Base-by-base conservation (phyloP, 1,139 yeast genomes). In the Ogataea hybrid region DNA sequence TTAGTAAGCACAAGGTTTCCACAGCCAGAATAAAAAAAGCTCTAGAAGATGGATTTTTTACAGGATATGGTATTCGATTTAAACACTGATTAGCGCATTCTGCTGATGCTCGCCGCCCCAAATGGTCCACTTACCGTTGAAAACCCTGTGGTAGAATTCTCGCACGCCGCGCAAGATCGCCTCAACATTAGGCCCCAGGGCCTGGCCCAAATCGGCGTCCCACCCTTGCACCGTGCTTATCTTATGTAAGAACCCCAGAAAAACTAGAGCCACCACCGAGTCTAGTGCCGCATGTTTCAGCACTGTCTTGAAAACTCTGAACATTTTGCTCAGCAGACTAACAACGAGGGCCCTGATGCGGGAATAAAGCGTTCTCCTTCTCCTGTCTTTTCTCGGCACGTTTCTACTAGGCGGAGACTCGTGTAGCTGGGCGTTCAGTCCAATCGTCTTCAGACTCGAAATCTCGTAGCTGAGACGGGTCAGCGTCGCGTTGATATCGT, bases 231-330 rank as follows among this genome's bases (percentile, higher is more conserved):
- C 28, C 32, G 38, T 18, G 15, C 40, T 44, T 7, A 48, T 18
- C 23, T 28, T 42, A 25, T 37, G 46, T 16, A 52, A 20, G n/a
- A 54, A 28, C 3, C 48, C 52, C 31, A 49, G 58, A 46, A 45
- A 57, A 46, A 51, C 57, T 43, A 51, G 50, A 37, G 47, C 59
- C 52, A 51, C 65, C 54, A 50, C 61, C 51, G 54, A 65, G 58
- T 48, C 70, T 54, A 51, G 59, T 40, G 54, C 56, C 32, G 49
- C 71, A 18, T 53, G 57, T 20, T 43, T 47, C 18, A 51, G 27
- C 60, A 46, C 57, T 49, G 39, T 37, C 45, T 57, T 63, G 53
- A 48, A 44, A 27, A 29, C 28, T 20, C 20, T 45, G 38, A 41
- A 46, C 4, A 51, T 15, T 28, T 42, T 45, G 6, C 41, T n/a